Evolutionary conservation across 2,329 filamentous ascomycete genomes (phyloP).

Genomic region (Pezicula radicicola): DNA sequence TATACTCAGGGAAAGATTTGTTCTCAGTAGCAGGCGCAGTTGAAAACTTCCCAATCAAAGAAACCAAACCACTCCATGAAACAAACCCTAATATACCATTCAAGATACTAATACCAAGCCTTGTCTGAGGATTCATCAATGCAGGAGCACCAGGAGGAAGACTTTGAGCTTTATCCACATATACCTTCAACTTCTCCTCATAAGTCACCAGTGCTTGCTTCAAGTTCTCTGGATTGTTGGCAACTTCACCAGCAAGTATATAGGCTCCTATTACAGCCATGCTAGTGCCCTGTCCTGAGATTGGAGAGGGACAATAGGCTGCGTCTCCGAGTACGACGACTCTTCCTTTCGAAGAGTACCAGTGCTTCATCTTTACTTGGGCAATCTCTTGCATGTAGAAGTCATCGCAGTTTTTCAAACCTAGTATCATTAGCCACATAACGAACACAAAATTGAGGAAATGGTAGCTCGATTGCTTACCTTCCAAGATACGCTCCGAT

Average conservation of each 20-base stretch:
- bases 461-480: too few relatives aligned
- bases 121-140: slow-evolving; percentile 12
- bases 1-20: slow-evolving; percentile 4
- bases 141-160: slow-evolving; percentile 13
- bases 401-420: slow-evolving; percentile 22
- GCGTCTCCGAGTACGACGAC: too few relatives aligned
- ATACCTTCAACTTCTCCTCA: slow-evolving; percentile 40
- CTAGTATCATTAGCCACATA: background rate
- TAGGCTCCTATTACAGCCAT: slow-evolving; percentile 48
- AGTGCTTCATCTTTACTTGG: too few relatives aligned
- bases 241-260: slow-evolving; percentile 52
- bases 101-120: slow-evolving; percentile 10
- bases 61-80: background rate
- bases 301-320: slow-evolving; percentile 41
- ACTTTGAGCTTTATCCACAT: slow-evolving; percentile 39
- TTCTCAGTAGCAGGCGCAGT: background rate
- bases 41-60: slow-evolving; percentile 8
- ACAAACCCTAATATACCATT: background rate
- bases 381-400: too few relatives aligned
- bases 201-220: slow-evolving; percentile 40
- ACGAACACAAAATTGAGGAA: too few relatives aligned
- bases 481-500: background rate
- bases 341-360: slow-evolving; percentile 41
- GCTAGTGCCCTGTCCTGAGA: slow-evolving; percentile 51
- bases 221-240: slow-evolving; percentile 14